Base-by-base conservation (phyloP, 495 filamentous ascomycete species). In the Xylaria bambusicola region DNA sequence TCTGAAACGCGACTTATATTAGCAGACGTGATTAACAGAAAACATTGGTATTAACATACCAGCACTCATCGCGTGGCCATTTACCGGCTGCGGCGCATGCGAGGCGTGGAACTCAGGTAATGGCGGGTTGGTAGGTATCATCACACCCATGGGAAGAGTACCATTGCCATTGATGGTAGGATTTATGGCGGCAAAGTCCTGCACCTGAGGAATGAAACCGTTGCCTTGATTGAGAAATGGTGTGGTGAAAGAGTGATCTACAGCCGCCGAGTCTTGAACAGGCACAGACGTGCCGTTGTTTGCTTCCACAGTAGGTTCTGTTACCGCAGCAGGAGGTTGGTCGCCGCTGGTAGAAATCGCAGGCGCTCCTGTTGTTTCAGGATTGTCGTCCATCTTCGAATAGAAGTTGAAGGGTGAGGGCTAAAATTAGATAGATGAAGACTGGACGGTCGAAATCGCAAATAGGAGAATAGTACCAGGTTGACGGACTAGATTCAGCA, bases 1-100 rank as follows among this genome's bases (percentile, higher is more conserved):
- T 97, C 94, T 95, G 35, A 6, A 12, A 26, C 12, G 9, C 13
- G 10, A 24, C 26, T n/a, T n/a, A n/a, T n/a, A n/a, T 58, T 44
- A 58, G 46, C 15, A 26, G 20, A 23, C 12, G 4, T n/a, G 8
- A 10, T 33, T n/a, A 29, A 29, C 40, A 36, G 23, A 46, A 20
- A 8, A 40, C 6, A 33, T 18, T 10, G 38, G 8, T 10, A 47
- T n/a, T 29, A 15, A 24, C 23, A 18, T 60, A 60, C 57, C 57
- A 53, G 57, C 40, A 53, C 57, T 60, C 29, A 60, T 60, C 10
- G 56, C 18, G n/a, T 60, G 58, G 13, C 50, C 48, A 51, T 60
- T 60, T 10, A 50, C 45, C 44, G 36, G 27, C 12, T 41, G 55
- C 17, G 35, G 46, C 24, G 23, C 36, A 21, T 40, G 33, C 15